Base-by-base conservation (phyloP, 1,284 basidiomycete genomes). In the Naganishia albida region DNA sequence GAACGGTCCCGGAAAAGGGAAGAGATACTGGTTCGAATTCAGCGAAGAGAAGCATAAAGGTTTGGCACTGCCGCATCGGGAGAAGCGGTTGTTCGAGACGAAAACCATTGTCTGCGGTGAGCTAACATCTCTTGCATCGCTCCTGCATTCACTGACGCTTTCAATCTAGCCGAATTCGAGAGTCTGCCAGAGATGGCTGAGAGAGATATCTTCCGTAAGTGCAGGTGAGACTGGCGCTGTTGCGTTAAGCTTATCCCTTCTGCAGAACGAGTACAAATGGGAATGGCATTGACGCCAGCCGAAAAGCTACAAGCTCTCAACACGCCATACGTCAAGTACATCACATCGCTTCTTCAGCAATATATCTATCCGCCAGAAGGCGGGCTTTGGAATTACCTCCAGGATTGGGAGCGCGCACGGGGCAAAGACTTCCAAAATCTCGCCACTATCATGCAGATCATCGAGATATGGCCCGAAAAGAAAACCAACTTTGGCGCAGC, bases 201-300 rank as follows among this genome's bases (percentile, higher is more conserved):
- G 68, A 67, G 77, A 46, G 77, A 79, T 56, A 74, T 79, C 63
- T 79, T 79, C 72, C 77, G 77, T 78, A 64, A 72, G 76, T 71
- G 6, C 49, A 67, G 28, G n/a, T n/a, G n/a, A n/a, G 26, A 34
- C 10, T 55, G 26, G 18, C 23, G 48, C 62, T 71, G 52, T 66
- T 56, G 38, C 16, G 4, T 7, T 16, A 23, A 30, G 26, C 54
- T 42, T 15, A 25, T 44, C 15, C 1, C 23, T n/a, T 44, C 25
- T 25, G 2, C 64, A 77, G 77, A 79, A 68, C 74, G 77, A 15
- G 77, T 79, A 3, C 77, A 79, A 59, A 67, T 79, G 51, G 77
- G 77, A 68, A 69, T 78, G 15, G 69, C 75, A 2, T 70, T 79
- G 8, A 71, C 73, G 4, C 66, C 75, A 16, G 72, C 77, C 13